Evolutionary conservation across 2,329 filamentous ascomycete genomes (phyloP).

Genomic region (Arthroderma sp.): DNA sequence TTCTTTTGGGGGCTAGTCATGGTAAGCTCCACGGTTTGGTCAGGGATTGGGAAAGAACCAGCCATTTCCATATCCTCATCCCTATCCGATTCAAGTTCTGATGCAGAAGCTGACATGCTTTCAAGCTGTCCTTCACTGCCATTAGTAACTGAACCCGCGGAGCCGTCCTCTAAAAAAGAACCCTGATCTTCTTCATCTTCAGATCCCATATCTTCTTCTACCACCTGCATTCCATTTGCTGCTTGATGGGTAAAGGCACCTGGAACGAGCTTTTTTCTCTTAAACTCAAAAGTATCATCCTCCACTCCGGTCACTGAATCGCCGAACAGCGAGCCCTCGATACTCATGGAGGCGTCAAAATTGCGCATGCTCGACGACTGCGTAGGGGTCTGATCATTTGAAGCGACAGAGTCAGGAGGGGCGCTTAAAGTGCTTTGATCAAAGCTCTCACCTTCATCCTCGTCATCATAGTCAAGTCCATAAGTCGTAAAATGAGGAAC

Average conservation of each 20-base stretch:
- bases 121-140: constrained; percentile 10
- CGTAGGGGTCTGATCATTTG: constrained; percentile 26
- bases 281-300: constrained; percentile 50
- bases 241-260: constrained; percentile 63
- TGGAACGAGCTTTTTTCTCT: constrained; percentile 46
- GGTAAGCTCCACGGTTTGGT: constrained; percentile 64
- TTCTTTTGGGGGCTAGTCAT: constrained; percentile 31
- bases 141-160: constrained; percentile 61
- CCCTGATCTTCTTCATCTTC: constrained; percentile 39
- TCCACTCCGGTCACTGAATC: constrained; percentile 30
- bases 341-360: constrained; percentile 30
- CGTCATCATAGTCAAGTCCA: constrained; percentile 67
- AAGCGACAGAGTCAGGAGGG: constrained; percentile 39
- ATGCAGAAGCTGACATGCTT: constrained; percentile 28
- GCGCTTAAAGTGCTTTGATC: constrained; percentile 41
- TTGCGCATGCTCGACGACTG: constrained; percentile 19
- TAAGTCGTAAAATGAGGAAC: constrained; percentile 98
- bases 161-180: constrained; percentile 92
- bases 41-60: constrained; percentile 61
- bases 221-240: constrained; percentile 36
- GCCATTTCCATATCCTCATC: constrained; percentile 73
- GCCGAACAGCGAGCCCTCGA: constrained; percentile 30
- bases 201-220: constrained; percentile 31
- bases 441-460: constrained; percentile 40
- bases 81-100: constrained; percentile 50